Percentiles rank a stretch among this genome's conserved stretches.
Evolutionary conservation across 176 grass and related monocot genomes (phyloP).

Genomic region (Rhynchospora breviuscula): DNA sequence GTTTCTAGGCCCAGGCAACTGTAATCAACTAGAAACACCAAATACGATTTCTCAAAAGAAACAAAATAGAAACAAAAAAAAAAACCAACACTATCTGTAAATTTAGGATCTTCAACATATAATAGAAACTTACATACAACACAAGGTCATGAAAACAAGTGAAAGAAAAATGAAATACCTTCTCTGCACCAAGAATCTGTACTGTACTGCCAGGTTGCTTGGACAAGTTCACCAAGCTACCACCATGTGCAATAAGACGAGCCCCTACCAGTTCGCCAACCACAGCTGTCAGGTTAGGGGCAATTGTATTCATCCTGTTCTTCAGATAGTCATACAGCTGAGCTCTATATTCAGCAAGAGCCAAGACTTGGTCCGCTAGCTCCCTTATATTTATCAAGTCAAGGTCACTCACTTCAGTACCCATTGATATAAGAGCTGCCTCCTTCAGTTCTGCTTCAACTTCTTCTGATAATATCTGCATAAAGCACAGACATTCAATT

Average conservation of each 20-base stretch:
- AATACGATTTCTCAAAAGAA: background rate
- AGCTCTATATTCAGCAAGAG: slow-evolving; percentile 89
- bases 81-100: background rate
- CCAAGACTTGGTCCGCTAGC: slow-evolving; percentile 80
- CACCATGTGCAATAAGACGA: slow-evolving; percentile 87
- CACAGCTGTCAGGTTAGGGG: slow-evolving; percentile 85
- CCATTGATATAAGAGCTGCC: slow-evolving; percentile 86
- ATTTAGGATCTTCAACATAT: background rate
- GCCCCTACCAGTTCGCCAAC: slow-evolving; percentile 91
- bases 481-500: slow-evolving; percentile 1
- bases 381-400: slow-evolving; percentile 79
- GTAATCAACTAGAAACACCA: background rate
- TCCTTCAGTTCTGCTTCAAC: slow-evolving; percentile 78
- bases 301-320: slow-evolving; percentile 89
- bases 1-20: background rate
- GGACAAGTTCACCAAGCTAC: slow-evolving; percentile 81
- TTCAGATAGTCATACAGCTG: slow-evolving; percentile 76
- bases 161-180: slow-evolving; percentile 36
- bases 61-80: background rate
- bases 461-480: slow-evolving; percentile 67
- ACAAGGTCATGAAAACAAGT: background rate
- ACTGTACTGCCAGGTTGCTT: slow-evolving; percentile 94
- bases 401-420: slow-evolving; percentile 84
- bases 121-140: background rate
- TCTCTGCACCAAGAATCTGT: slow-evolving; percentile 95